Conservation (phyloP, 148 eudicot genomes). For the Chenopodium suecicum region DNA sequence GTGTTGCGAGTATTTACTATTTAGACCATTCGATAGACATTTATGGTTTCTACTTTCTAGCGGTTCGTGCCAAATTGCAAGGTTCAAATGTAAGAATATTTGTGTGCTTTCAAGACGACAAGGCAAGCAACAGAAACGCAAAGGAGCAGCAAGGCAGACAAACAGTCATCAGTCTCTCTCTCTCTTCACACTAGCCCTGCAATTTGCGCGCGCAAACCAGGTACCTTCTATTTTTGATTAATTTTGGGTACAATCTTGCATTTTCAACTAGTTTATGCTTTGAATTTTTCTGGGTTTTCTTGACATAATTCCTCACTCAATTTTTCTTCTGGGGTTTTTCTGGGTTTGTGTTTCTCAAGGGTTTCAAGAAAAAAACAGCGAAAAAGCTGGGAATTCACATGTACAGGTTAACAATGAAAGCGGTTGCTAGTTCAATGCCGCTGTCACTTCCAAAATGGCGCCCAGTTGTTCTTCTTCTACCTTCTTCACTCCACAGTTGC, state of each 20-base stretch:
- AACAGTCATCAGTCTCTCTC: not conserved
- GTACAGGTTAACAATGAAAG: constrained; percentile 38
- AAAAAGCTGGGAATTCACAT: not conserved
- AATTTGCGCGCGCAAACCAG: constrained; percentile 4
- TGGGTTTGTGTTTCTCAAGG: not conserved
- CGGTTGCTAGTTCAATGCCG: constrained; percentile 23
- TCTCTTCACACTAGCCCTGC: not conserved
- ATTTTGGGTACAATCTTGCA: not conserved
- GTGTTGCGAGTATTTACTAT: too few relatives aligned
- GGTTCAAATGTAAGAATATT: not conserved
- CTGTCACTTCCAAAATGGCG: constrained; percentile 35
- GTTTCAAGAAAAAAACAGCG: not conserved
- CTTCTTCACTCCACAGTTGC: constrained; percentile 13
- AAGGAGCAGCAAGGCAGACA: constrained; percentile 11
- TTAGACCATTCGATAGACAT: too few relatives aligned
- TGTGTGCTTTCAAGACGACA: not conserved
- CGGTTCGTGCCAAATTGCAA: not conserved
- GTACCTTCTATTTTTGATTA: not conserved
- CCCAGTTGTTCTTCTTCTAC: constrained; percentile 35
- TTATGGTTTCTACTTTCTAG: not conserved
- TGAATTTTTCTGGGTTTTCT: not conserved
- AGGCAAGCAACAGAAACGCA: not conserved
- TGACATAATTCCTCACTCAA: not conserved
- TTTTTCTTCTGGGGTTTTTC: not conserved
- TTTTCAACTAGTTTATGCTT: not conserved